Evolutionary conservation across 257 asterid species (phyloP), one percentile per base, ranked within the genome.

Genomic region (Paraleonurus japonicus): DNA sequence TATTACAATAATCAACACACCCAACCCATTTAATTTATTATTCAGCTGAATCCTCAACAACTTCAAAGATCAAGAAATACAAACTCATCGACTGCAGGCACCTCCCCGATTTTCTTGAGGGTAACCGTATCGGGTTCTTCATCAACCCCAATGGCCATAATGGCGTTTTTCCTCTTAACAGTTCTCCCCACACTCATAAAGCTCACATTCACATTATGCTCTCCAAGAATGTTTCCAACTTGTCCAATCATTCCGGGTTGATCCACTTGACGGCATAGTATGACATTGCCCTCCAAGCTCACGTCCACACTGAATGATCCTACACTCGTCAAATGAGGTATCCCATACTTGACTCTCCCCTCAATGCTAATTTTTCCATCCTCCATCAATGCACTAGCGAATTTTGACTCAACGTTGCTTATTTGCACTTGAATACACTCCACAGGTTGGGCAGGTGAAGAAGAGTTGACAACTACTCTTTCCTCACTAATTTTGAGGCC

Each of bases 111-210:
- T 76, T 81, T 84, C 83, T 76, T 85, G 57, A 90, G 92, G 6
- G 97, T 76, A 13, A 78, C 84, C 84, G 84, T 82, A 37, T 79
- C 81, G 0, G 97, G 98, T 71, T 88, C 90, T 71, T 93, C 98
- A 59, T 93, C 98, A n/a, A 93, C 97, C 48, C 97, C 98, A 62
- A 90, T 93, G 5, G 97, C 97, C 98, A 93, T 93, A 37, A 93
- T 86, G 1, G 98, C 98, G 73, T 80, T 86, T 10, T 80, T 86
- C 81, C 94, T 81, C 90, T 63, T 85, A 43, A 63, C 85, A 54
- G 82, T 86, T 75, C 98, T 83, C 20, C 97, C 95, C 65, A 93
- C 97, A 59, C 98, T 93, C 98, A 90, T 93, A 69, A 88, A 93
- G 79, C 92, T 93, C 75, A 89, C 98, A 57, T 93, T 93, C 73